These are phyloP conservation scores for Corymbia maculata DNA, from an alignment of 345 rosid genomes.

Conservation along the genomic window DNA sequence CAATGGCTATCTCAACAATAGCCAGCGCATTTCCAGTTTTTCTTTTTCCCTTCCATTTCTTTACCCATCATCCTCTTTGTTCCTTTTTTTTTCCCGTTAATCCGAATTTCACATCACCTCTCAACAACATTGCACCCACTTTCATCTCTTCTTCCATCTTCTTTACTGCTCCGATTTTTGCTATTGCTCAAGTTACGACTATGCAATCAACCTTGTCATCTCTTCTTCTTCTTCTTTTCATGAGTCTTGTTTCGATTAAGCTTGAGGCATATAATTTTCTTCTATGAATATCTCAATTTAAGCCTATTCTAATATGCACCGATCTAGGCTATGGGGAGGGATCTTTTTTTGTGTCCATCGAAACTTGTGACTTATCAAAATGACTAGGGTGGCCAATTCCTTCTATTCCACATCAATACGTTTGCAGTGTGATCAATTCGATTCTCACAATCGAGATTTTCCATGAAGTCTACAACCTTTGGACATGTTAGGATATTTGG, in stretches of 20 bases:
- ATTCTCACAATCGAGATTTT: no score
- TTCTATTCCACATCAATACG: neutral
- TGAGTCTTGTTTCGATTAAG: no score
- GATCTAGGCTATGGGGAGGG: neutral
- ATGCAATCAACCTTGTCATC: neutral
- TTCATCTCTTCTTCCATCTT: neutral
- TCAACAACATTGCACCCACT: rapidly evolving
- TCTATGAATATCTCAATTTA: neutral
- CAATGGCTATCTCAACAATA: neutral
- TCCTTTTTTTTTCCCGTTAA: neutral
- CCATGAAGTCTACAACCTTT: neutral
- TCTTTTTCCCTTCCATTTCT: neutral
- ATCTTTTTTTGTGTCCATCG: rapidly evolving
- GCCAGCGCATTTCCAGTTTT: neutral
- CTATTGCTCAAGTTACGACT: rapidly evolving
- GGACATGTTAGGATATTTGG: neutral
- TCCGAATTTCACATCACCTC: neutral
- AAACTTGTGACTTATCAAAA: no score
- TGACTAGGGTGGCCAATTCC: neutral
- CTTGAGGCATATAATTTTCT: neutral
- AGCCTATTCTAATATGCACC: neutral
- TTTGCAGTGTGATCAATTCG: neutral
- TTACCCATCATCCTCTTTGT: rapidly evolving
- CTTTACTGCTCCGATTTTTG: neutral
- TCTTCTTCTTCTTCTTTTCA: neutral